Evolutionary conservation across 148 eudicot genomes (phyloP).

Genomic region (Rhododendron williamsianum): DNA sequence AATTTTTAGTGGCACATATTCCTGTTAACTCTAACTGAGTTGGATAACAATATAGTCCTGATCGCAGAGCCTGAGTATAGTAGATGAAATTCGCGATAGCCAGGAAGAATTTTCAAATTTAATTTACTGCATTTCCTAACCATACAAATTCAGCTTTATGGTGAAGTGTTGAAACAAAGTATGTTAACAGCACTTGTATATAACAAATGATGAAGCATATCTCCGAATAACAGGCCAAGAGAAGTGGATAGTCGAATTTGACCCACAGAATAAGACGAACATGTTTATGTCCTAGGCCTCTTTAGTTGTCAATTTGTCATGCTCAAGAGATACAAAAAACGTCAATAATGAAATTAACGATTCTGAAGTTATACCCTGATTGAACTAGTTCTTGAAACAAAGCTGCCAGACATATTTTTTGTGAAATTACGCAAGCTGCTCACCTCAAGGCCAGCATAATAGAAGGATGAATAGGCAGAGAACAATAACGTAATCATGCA

Average conservation of each 20-base stretch:
- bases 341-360: background rate
- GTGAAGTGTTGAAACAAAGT: background rate
- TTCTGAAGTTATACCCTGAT: background rate
- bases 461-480: background rate
- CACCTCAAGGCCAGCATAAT: background rate
- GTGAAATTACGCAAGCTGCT: background rate
- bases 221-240: background rate
- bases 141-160: background rate
- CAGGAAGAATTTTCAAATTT: background rate
- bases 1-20: background rate
- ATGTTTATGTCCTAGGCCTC: background rate
- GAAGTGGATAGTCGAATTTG: background rate
- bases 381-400: constrained; percentile 2
- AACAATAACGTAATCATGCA: background rate
- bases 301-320: background rate
- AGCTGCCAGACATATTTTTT: background rate
- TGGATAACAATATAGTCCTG: background rate
- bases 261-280: background rate
- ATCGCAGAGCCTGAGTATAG: background rate
- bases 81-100: background rate
- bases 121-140: background rate
- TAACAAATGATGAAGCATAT: background rate
- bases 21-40: background rate
- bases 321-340: background rate
- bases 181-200: background rate